Evolutionary conservation across 2,329 filamentous ascomycete species (phyloP).

Genomic region (Aspergillus puulaauensis): DNA sequence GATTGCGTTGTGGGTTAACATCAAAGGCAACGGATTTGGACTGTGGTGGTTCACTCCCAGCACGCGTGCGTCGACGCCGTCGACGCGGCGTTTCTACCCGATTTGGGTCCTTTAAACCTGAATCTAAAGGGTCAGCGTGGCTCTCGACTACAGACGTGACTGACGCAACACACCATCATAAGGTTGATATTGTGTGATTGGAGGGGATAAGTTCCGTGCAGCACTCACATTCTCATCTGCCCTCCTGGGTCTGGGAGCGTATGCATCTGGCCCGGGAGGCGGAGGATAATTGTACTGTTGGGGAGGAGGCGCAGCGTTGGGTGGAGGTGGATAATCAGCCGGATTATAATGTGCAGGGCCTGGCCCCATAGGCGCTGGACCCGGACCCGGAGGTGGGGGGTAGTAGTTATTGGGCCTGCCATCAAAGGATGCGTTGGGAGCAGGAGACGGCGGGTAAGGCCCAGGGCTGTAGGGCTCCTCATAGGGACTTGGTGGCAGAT

Average conservation of each 20-base stretch:
- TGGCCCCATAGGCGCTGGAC: constrained; percentile 17
- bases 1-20: constrained; percentile 17
- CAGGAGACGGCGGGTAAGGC: constrained; percentile 40
- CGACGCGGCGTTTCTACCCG: constrained; percentile 11
- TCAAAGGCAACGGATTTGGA: constrained; percentile 38
- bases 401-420: constrained; percentile 44
- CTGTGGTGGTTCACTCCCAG: constrained; percentile 24
- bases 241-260: constrained; percentile 38
- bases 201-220: constrained; percentile 33
- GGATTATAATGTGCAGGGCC: constrained; percentile 35
- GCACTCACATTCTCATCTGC: constrained; percentile 54
- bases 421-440: constrained; percentile 29
- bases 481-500: constrained; percentile 37
- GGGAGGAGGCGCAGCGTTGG: constrained; percentile 34
- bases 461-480: constrained; percentile 42
- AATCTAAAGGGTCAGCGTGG: constrained; percentile 12
- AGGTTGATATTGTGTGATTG: constrained; percentile 36
- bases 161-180: constrained; percentile 44
- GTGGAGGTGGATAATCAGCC: constrained; percentile 44
- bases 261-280: constrained; percentile 37
- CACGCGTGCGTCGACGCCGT: constrained; percentile 16
- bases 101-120: constrained; percentile 20
- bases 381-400: constrained; percentile 43
- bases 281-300: constrained; percentile 41
- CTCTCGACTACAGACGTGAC: constrained; percentile 3